phyloP scores from a whole-genome alignment of 1,284 basidiomycete species.

The Marasmius tenuissimus region DNA sequence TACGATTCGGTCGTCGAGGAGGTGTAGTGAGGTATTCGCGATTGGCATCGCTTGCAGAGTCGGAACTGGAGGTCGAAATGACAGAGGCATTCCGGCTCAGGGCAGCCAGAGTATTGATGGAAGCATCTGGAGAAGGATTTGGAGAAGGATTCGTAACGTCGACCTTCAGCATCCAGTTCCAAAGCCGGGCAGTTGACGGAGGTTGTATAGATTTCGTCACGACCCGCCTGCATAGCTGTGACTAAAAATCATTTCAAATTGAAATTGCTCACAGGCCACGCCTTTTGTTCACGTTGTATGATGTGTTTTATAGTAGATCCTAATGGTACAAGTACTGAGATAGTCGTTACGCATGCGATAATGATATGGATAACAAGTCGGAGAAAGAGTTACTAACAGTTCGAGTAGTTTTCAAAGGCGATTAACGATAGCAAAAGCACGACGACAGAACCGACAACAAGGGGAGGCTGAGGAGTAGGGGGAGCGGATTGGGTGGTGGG shows the following conservation, averaged over 20 bases:
- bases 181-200: slow-evolving; percentile 1
- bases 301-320: neutral
- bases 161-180: slow-evolving; percentile 39
- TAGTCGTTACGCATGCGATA: slow-evolving; percentile 4
- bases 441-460: slow-evolving; percentile 6
- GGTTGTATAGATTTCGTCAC: neutral
- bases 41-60: slow-evolving; percentile 41
- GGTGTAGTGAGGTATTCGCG: slow-evolving; percentile 37
- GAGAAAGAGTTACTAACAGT: neutral
- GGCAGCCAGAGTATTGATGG: slow-evolving; percentile 51
- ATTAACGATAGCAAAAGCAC: neutral
- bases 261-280: too few relatives aligned
- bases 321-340: neutral
- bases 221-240: neutral
- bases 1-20: slow-evolving; percentile 60
- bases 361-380: slow-evolving; percentile 2
- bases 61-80: slow-evolving; percentile 67
- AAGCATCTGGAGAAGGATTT: slow-evolving; percentile 34
- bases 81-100: slow-evolving; percentile 76
- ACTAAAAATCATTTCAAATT: too few relatives aligned
- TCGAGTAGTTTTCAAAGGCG: neutral
- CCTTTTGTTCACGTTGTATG: too few relatives aligned
- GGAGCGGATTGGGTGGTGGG: neutral
- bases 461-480: neutral
- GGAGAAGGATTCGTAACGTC: slow-evolving; percentile 38